Percentiles rank a stretch among this genome's conserved stretches.
phyloP scores from a whole-genome alignment of 2,329 filamentous ascomycete genomes.

The Neodidymelliopsis sp. region DNA sequence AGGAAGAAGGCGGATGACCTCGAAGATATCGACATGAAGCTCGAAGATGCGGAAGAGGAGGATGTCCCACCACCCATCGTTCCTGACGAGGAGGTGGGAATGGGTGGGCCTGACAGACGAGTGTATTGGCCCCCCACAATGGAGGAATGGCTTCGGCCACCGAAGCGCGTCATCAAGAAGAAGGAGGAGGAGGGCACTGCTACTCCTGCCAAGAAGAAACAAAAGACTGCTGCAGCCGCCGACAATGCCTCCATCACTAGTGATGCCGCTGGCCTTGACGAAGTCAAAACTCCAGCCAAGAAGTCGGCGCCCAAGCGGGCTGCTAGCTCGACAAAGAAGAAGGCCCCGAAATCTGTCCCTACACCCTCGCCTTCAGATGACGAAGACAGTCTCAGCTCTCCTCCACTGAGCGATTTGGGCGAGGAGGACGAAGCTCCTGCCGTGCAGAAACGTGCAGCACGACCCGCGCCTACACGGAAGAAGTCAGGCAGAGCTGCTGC shows the following conservation, averaged over 20 bases:
- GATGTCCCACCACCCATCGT: constrained; percentile 54
- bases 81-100: constrained; percentile 74
- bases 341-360: constrained; percentile 48
- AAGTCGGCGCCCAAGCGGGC: constrained; percentile 42
- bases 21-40: constrained; percentile 49
- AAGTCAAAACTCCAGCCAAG: constrained; percentile 48
- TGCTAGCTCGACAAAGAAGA: constrained; percentile 47
- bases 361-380: constrained; percentile 53
- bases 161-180: constrained; percentile 72
- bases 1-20: constrained; percentile 52
- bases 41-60: constrained; percentile 51
- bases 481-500: constrained; percentile 37
- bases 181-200: constrained; percentile 56
- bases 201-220: constrained; percentile 43
- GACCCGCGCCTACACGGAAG: constrained; percentile 33
- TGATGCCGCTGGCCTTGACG: constrained; percentile 40
- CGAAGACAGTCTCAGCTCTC: constrained; percentile 44
- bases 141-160: constrained; percentile 88
- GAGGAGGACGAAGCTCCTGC: constrained; percentile 32
- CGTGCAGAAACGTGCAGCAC: constrained; percentile 34
- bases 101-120: constrained; percentile 82
- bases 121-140: constrained; percentile 92
- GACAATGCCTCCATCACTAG: constrained; percentile 35
- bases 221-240: constrained; percentile 30
- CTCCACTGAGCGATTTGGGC: constrained; percentile 52